A percentile compares a stretch with the other conserved stretches of the same genome.
Evolutionary conservation across 345 rosid genomes (phyloP).

Genomic region (Hibiscus mutabilis): DNA sequence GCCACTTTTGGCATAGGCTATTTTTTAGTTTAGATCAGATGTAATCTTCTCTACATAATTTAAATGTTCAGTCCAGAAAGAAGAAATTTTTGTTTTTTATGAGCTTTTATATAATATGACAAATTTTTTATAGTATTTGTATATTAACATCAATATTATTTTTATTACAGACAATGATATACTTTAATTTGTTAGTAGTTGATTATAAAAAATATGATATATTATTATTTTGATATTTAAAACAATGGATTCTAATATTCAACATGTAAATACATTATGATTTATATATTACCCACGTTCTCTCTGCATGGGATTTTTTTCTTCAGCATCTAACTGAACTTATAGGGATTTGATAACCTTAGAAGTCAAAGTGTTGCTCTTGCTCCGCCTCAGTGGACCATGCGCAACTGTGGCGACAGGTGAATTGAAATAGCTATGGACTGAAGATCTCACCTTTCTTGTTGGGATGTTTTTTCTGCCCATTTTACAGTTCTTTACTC

Average conservation of each 20-base stretch:
- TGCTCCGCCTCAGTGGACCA: conserved; percentile 98
- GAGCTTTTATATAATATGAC: neutral
- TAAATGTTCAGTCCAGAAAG: neutral
- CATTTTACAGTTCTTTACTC: neutral
- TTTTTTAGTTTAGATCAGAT: neutral
- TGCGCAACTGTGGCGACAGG: conserved; percentile 98
- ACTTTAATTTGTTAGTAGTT: neutral
- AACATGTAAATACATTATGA: neutral
- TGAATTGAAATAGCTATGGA: conserved; percentile 14
- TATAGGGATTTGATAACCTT: conserved; percentile 98
- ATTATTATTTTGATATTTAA: neutral
- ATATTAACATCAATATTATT: conserved; percentile 3
- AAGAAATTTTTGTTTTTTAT: neutral
- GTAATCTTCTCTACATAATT: neutral
- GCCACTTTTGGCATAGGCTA: neutral
- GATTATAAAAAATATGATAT: neutral
- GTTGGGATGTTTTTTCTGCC: neutral
- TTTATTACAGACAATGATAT: neutral
- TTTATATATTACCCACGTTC: neutral
- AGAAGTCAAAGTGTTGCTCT: conserved; percentile 93
- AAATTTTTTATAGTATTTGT: neutral
- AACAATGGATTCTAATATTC: conserved; percentile 1
- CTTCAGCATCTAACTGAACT: conserved; percentile 24
- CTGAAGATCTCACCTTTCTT: neutral
- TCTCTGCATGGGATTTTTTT: neutral